phyloP scores from a whole-genome alignment of 2,329 filamentous ascomycete species.

The Neofusicoccum kwambonambiense region DNA sequence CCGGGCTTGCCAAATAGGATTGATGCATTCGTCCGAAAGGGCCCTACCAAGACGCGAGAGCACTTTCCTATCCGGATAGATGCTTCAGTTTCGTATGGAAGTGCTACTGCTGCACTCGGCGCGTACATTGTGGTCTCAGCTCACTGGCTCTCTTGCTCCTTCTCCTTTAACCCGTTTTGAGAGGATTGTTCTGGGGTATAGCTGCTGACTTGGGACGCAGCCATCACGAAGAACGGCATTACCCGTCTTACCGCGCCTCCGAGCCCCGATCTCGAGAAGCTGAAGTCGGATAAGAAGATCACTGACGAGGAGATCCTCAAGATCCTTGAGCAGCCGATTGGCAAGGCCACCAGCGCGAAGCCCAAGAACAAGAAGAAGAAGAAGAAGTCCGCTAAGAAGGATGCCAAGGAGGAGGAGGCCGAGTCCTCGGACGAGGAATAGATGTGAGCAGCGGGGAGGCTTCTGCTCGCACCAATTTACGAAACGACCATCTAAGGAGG shows the following conservation, averaged over 20 bases:
- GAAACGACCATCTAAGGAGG: background rate
- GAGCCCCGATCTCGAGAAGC: slow-evolving; percentile 72
- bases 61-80: too few species aligned
- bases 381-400: slow-evolving; percentile 72
- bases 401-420: slow-evolving; percentile 51
- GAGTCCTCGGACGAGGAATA: slow-evolving; percentile 40
- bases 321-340: slow-evolving; percentile 84
- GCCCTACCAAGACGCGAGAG: too few species aligned
- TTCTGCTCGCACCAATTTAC: background rate
- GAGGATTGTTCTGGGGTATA: background rate
- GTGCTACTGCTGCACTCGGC: too few species aligned
- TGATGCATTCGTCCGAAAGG: too few species aligned
- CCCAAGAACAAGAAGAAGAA: slow-evolving; percentile 86
- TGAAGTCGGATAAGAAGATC: slow-evolving; percentile 97
- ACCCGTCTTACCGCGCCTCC: slow-evolving; percentile 79
- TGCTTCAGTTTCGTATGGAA: too few species aligned
- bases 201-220: slow-evolving; percentile 46
- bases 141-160: too few species aligned
- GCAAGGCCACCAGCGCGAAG: slow-evolving; percentile 62
- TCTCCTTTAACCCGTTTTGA: too few species aligned
- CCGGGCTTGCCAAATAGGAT: too few species aligned
- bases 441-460: background rate
- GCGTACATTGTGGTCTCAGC: too few species aligned
- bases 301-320: slow-evolving; percentile 92
- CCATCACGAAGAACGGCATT: slow-evolving; percentile 96